Evolutionary conservation across 2,329 filamentous ascomycete species (phyloP), one percentile per base, ranked within the genome.

Genomic region (Diplodia seriata): DNA sequence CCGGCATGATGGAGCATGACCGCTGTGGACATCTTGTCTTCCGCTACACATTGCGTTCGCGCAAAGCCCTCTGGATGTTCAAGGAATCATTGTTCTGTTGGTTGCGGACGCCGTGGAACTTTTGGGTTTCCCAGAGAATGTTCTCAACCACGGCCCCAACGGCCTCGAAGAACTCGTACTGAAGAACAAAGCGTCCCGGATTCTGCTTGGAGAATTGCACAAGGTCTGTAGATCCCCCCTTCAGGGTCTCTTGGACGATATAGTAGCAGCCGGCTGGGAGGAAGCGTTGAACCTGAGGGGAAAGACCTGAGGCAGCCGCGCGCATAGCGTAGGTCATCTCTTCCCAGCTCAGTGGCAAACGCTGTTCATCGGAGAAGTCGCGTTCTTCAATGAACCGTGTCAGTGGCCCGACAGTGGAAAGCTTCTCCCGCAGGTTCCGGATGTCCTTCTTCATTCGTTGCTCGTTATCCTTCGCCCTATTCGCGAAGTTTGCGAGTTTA

Each of bases 311-410:
- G 3, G 54, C 54, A 29, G 54, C 54, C 3, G 54, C 31, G 2
- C 54, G 54, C n/a, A 56, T 38, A 2, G 54, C n/a, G 20, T 56
- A 40, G 2, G 31, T 40, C 54, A 56, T 56, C 31, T 56, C 54
- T 1, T 56, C 54, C 54, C 54, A 56, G 9, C 3, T 56, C 9
- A 56, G 1, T 1, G 14, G 18, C n/a, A 38, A 0, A 1, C 31
- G n/a, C 9, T 56, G 4, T 9, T n/a, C 20, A n/a, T 56, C 20
- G 5, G 54, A 38, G 33, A 56, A 56, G n/a, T 56, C 33, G 29
- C 54, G 33, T 5, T 38, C 31, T n/a, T 11, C 20, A 12, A 36
- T 8, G 33, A 56, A 56, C 2, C 31, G 15, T n/a, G 5, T 20
- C 2, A 56, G 54, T 8, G 54, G 54, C 14, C n/a, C 54, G 2